phyloP scores from a whole-genome alignment of 768 basidiomycete genomes.

The Phylloporus sp. region DNA sequence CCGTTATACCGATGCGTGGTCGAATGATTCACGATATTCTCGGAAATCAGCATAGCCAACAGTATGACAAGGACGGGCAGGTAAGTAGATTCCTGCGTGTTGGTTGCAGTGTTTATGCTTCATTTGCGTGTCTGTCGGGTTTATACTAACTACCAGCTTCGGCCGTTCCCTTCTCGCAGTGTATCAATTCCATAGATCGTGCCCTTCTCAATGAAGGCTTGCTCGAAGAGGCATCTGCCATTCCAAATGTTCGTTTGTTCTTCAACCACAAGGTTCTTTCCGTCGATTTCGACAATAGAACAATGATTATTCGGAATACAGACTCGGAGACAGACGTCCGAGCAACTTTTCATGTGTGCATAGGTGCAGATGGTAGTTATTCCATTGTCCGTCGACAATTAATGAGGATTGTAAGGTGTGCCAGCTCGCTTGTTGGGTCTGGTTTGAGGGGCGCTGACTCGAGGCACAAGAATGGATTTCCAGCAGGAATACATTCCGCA shows the following conservation, averaged over 20 bases:
- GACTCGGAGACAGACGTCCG: conserved; percentile 38
- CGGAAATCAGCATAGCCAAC: conserved; percentile 74
- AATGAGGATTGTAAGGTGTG: conserved; percentile 90
- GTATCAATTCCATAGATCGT: conserved; percentile 91
- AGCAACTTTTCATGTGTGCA: conserved; percentile 68
- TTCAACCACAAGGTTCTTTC: conserved; percentile 79
- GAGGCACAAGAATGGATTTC: conserved; percentile 76
- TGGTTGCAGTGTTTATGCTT: conserved; percentile 7
- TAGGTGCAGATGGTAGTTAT: conserved; percentile 94
- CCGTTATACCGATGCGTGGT: conserved; percentile 90
- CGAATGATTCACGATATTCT: conserved; percentile 86
- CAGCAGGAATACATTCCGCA: conserved; percentile 93
- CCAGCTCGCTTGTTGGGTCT: conserved; percentile 13
- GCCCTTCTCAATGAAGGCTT: conserved; percentile 81
- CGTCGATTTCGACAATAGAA: conserved; percentile 68
- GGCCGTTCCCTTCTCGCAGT: conserved; percentile 44
- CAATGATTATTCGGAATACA: conserved; percentile 48
- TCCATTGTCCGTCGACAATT: conserved; percentile 87
- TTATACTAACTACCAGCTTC: conserved; percentile 22
- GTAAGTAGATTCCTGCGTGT: conserved; percentile 40
- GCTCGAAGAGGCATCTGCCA: conserved; percentile 65
- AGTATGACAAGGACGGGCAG: conserved; percentile 86
- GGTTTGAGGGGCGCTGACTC: conserved; percentile 13
- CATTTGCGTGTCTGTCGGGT: conserved; percentile 21
- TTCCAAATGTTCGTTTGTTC: conserved; percentile 58